These are phyloP conservation scores for Alternaria atra DNA, from an alignment of 2,329 filamentous ascomycete genomes.

Conservation along the genomic window DNA sequence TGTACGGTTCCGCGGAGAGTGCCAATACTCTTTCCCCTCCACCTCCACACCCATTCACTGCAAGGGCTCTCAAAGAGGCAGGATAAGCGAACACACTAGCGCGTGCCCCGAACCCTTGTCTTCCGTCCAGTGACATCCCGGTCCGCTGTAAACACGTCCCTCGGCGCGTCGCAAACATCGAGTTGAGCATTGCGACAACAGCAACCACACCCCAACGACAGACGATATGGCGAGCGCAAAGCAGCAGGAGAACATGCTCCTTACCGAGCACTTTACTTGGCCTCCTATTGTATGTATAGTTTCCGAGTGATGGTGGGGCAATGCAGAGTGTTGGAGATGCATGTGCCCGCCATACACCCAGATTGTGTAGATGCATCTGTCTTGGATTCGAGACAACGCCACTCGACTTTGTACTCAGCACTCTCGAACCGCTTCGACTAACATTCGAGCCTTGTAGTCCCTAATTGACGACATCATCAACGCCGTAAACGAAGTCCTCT, in stretches of 20 bases:
- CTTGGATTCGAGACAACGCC: neutral
- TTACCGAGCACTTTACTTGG: constrained; percentile 96
- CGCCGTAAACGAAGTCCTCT: constrained; percentile 90
- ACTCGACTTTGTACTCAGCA: neutral
- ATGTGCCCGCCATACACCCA: constrained; percentile 16
- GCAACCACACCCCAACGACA: neutral
- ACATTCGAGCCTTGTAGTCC: constrained; percentile 62
- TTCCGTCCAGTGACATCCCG: constrained; percentile 20
- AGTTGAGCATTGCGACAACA: constrained; percentile 17
- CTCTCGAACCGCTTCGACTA: neutral
- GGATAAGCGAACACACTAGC: constrained; percentile 13
- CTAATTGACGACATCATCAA: constrained; percentile 99
- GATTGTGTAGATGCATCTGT: neutral
- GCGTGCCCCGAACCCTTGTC: constrained; percentile 14
- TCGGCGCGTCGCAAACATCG: constrained; percentile 33
- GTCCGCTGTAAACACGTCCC: constrained; percentile 32
- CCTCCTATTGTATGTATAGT: constrained; percentile 77
- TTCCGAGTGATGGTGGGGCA: neutral
- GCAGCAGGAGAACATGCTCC: constrained; percentile 66
- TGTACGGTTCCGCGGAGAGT: neutral
- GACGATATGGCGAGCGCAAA: constrained; percentile 54
- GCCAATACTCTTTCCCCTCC: neutral
- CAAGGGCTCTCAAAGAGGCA: neutral
- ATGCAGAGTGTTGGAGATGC: neutral
- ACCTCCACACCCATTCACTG: neutral